A percentile compares a stretch with the other conserved stretches of the same genome.
Conservation (phyloP, 495 filamentous ascomycete genomes). For the Daldinia childiae region DNA sequence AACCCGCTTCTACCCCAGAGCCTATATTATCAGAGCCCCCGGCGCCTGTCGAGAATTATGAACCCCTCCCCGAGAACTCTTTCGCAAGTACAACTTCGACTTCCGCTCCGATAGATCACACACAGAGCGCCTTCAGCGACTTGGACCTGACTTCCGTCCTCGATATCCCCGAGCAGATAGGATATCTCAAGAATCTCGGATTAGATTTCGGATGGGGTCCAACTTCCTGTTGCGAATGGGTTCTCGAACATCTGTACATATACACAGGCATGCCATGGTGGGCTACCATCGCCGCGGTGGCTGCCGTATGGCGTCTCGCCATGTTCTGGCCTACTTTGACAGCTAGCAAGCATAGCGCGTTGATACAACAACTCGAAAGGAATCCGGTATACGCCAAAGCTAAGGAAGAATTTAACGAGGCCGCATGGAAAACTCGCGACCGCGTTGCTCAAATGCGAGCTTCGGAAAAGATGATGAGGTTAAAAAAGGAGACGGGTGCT, state of each 20-base stretch:
- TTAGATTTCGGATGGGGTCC: conserved; percentile 87
- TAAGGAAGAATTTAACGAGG: conserved; percentile 58
- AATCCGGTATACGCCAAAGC: conserved; percentile 62
- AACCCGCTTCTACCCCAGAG: conserved; percentile 11
- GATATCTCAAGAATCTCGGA: conserved; percentile 83
- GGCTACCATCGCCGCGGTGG: conserved; percentile 71
- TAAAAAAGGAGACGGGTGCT: conserved; percentile 66
- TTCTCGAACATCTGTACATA: conserved; percentile 84
- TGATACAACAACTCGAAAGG: conserved; percentile 59
- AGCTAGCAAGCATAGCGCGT: conserved; percentile 67
- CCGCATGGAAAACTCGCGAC: conserved; percentile 52
- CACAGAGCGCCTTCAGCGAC: conserved; percentile 30
- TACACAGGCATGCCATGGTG: conserved; percentile 81
- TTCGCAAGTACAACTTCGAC: conserved; percentile 1
- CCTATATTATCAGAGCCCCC: not conserved
- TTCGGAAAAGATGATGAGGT: conserved; percentile 55
- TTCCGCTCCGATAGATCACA: not conserved
- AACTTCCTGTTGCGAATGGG: conserved; percentile 71
- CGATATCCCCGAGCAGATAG: conserved; percentile 74
- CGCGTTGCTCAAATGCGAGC: conserved; percentile 50
- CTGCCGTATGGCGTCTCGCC: conserved; percentile 68
- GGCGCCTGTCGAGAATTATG: not conserved
- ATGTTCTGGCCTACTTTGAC: conserved; percentile 71
- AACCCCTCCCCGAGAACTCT: not conserved
- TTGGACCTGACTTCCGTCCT: conserved; percentile 56